These are phyloP conservation scores for Debaryomyces robertsiae DNA, from an alignment of 1,139 yeast genomes.

Conservation along the genomic window DNA sequence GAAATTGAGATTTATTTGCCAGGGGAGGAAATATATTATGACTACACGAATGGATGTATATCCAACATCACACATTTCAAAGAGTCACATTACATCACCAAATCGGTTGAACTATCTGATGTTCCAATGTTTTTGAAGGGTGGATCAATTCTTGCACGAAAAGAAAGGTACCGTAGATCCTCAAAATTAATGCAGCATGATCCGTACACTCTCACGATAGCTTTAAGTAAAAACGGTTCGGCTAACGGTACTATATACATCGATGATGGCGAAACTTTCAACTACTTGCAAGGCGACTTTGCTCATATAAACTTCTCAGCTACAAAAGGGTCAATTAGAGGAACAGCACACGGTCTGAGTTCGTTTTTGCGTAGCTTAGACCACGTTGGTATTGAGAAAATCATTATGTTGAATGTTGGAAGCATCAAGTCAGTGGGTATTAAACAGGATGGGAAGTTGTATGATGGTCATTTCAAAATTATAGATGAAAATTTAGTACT, in stretches of 20 bases:
- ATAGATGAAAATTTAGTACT: slow-evolving; percentile 33
- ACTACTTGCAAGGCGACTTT: slow-evolving; percentile 53
- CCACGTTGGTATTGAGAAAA: slow-evolving; percentile 54
- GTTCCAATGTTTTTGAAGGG: slow-evolving; percentile 79
- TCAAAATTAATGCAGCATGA: slow-evolving; percentile 74
- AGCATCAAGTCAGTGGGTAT: slow-evolving; percentile 27
- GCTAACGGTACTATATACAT: slow-evolving; percentile 64
- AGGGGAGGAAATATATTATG: slow-evolving; percentile 62
- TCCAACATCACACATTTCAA: slow-evolving; percentile 11
- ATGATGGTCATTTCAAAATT: slow-evolving; percentile 34
- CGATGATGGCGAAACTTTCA: slow-evolving; percentile 83
- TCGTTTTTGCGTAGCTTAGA: slow-evolving; percentile 20
- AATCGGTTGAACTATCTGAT: slow-evolving; percentile 53
- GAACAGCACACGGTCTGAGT: slow-evolving; percentile 5
- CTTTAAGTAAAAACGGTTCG: slow-evolving; percentile 49
- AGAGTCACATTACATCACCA: slow-evolving; percentile 20
- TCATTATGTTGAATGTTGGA: slow-evolving; percentile 53
- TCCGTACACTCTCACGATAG: slow-evolving; percentile 79
- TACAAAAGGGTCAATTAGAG: slow-evolving; percentile 13
- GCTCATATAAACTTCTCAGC: slow-evolving; percentile 40
- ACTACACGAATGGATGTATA: slow-evolving; percentile 45
- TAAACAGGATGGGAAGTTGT: slow-evolving; percentile 33
- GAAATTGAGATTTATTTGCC: slow-evolving; percentile 61
- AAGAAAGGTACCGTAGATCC: slow-evolving; percentile 79
- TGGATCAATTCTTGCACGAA: slow-evolving; percentile 70